A percentile compares a stretch with the other conserved stretches of the same genome.
These are phyloP conservation scores for Niebla homalea DNA, from an alignment of 495 filamentous ascomycete species.

Conservation along the genomic window DNA sequence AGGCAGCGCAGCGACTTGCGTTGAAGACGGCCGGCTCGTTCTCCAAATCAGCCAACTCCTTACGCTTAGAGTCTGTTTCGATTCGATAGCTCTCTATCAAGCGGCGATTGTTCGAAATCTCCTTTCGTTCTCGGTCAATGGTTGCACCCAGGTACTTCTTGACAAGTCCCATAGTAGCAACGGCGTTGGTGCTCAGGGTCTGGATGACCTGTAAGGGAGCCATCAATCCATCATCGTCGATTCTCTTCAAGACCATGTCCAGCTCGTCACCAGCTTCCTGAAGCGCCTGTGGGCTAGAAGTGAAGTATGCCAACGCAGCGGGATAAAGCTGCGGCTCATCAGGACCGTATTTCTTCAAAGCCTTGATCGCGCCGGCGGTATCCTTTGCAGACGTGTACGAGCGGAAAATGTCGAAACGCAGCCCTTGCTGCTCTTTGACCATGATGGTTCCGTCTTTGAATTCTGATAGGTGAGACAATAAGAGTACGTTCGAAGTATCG, in stretches of 20 bases:
- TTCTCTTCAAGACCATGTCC: conserved; percentile 64
- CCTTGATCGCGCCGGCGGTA: conserved; percentile 77
- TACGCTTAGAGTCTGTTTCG: conserved; percentile 67
- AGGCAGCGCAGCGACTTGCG: conserved; percentile 71
- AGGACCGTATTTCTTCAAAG: conserved; percentile 78
- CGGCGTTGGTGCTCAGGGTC: conserved; percentile 67
- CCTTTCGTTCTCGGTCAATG: conserved; percentile 73
- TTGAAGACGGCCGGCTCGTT: conserved; percentile 81
- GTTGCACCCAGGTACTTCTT: conserved; percentile 83
- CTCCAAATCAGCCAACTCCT: conserved; percentile 62
- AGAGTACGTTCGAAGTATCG: conserved; percentile 83
- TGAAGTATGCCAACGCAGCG: conserved; percentile 86
- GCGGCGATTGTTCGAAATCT: conserved; percentile 70
- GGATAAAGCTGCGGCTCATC: conserved; percentile 89
- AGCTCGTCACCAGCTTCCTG: conserved; percentile 78
- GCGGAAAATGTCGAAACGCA: conserved; percentile 89
- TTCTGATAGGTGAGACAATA: conserved; percentile 82
- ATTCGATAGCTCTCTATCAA: conserved; percentile 73
- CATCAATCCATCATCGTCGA: conserved; percentile 84
- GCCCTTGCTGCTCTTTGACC: conserved; percentile 84
- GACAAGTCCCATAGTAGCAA: conserved; percentile 93
- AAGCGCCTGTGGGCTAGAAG: conserved; percentile 65
- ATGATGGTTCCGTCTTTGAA: conserved; percentile 85
- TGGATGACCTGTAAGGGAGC: conserved; percentile 95
- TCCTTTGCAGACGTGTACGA: conserved; percentile 92